Base-by-base conservation (phyloP, 148 eudicot genomes). In the Heliamphora exappendiculata region DNA sequence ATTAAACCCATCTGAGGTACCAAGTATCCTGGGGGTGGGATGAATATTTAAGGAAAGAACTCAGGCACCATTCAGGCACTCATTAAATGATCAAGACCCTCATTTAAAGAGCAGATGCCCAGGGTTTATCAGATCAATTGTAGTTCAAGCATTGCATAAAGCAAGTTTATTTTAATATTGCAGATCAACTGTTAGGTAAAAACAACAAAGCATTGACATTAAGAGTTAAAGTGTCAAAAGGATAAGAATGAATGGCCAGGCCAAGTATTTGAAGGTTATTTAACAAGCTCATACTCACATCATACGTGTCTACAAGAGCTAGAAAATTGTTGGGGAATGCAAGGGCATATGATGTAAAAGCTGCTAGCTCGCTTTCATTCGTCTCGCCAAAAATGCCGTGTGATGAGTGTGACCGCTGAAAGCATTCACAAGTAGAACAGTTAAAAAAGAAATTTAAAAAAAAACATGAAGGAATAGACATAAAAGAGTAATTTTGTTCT, bases 261-360 rank as follows among this genome's bases (percentile, higher is more conserved):
- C 3, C 33, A 63, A 26, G 31, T 29, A 45, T 45, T n/a, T 45
- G 42, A 44, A 75, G 58, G 41, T 26, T 31, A 24, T 45, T 51
- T 59, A 75, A 54, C 53, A 49, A 76, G 36, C 31, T 79, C 42
- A 11, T 72, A 87, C 99, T 91, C 89, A 92, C 99, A 85, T 95
- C 99, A 79, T 95, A 95, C 24, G 99, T 95, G 85, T 95, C 99
- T 70, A 95, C 99, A 71, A 95, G 94, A 80, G 97, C 99, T 78
- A 95, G 84, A 81, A 95, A 95, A 79, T 84, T 84, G 75, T 82
- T 79, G 5, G 97, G 99, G 74, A 95, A 95, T 36, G 99, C 97
- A 73, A 92, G 84, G 49, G 99, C 99, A 81, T 92, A 95, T 31
- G 98, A 92, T 49, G 88, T 85, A 84, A 95, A 95, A 71, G 99